Base-by-base conservation (phyloP, 148 eudicot genomes). In the Silene conica region DNA sequence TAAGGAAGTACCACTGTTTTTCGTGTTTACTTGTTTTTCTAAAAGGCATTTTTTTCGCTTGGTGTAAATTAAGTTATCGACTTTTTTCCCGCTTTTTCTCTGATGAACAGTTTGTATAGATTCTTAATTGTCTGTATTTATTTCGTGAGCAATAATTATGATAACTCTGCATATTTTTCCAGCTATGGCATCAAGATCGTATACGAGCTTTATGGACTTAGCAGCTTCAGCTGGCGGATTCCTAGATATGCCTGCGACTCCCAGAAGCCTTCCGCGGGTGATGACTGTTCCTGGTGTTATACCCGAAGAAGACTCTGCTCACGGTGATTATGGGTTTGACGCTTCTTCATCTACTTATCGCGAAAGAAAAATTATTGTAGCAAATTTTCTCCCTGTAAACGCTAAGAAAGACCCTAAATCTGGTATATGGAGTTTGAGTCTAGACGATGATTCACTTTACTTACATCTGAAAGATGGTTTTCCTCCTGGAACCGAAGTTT, bases 341-440 rank as follows among this genome's bases (percentile, higher is more conserved):
- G 74, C 70, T 76, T 70, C 82, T 67, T 67, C 80, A 52, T 66
- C 87, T 19, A 41, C 68, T 54, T 76, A 22, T 45, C 75, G 70
- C 15, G 85, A 79, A n/a, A 77, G 85, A 65, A 84, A 76, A 64
- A 87, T 90, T 38, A 60, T 90, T 16, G 96, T 90, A 55, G 81
- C 90, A 13, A 90, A 90, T 69, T 83, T 86, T 79, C 87, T 90
- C 64, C 96, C 96, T 19, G 45, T 90, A 73, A 82, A 79, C 73
- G 86, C 89, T 62, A 70, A 79, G 18, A 85, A 79, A 78, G 90
- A 86, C 54, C 55, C 74, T 1, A 73, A 69, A 11, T 78, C 86
- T 22, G 85, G 80, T 12, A 81, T 71, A 72, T 87, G 90, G 92
- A 72, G 59, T 73, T 88, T 90, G 63, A 84, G 70, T 77, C 75